Evolutionary conservation across 257 asterid genomes (phyloP), one percentile per base, ranked within the genome.

Genomic region (Solanum clarkiae): DNA sequence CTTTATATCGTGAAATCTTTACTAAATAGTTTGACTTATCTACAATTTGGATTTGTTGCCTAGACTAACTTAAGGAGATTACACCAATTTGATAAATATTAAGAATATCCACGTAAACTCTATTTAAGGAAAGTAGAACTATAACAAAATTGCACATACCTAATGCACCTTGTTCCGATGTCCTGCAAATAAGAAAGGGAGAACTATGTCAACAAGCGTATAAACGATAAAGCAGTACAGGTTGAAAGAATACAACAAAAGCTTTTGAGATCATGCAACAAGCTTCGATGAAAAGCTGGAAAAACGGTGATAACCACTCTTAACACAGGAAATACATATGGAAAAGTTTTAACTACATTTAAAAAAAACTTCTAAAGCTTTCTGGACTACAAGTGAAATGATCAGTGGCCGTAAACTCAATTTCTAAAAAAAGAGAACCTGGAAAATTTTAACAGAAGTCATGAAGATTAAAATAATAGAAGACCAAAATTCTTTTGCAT

Each of bases 91-190:
- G 44, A 77, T 26, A 26, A 47, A 53, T 15, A 29, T 26, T 51
- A 77, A 77, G 1, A 26, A 77, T 75, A 51, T 51, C 24, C 62
- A 53, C 15, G 17, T 26, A 77, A 51, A 77, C 16, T 26, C 65
- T 51, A 77, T 77, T 16, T 77, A 77, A 7, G 6, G 59, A 29
- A 77, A 13, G 81, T 26, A 75, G 13, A 51, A 53, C 82, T 80
- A 66, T 36, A 79, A 65, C 54, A 79, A 72, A 79, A 77, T 53
- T 83, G 68, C 83, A 88, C 85, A 57, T 90, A 95, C 99, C 94
- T 56, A 98, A 93, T 88, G 91, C 81, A 66, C 95, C 92, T 89
- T 90, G 95, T 62, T 93, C 98, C 7, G 97, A 92, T 40, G 95
- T 85, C 93, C 98, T 97, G 97, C 93, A 88, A 14, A 84, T 16